Evolutionary conservation across 2,329 filamentous ascomycete species (phyloP).

Genomic region (Fonsecaea pugnacius): DNA sequence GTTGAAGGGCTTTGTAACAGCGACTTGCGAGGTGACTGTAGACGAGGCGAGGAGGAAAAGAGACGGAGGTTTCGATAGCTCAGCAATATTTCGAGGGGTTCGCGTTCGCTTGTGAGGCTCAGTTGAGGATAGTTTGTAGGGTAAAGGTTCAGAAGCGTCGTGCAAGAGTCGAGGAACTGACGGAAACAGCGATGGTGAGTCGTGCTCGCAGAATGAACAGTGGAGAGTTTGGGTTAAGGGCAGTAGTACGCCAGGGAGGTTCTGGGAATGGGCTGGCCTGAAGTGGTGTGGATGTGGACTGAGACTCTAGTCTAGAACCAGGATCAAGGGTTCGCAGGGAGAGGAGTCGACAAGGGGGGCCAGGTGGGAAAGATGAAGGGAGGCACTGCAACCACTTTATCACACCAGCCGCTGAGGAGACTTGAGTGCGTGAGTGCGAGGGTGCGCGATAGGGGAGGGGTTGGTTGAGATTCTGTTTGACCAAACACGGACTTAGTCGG

Average conservation of each 20-base stretch:
- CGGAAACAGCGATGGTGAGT: conserved; percentile 17
- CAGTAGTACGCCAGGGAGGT: conserved; percentile 11
- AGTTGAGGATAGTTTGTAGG: conserved; percentile 11
- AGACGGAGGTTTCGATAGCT: conserved; percentile 19
- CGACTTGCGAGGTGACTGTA: conserved; percentile 14
- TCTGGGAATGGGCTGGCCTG: conserved; percentile 12
- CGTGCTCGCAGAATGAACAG: conserved; percentile 10
- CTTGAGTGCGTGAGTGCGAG: background rate
- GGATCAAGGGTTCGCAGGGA: conserved; percentile 11
- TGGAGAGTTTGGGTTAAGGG: conserved; percentile 18
- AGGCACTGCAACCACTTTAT: conserved; percentile 20
- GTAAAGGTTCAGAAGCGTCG: conserved; percentile 13
- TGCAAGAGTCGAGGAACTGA: conserved; percentile 12
- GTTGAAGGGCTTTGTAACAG: conserved; percentile 21
- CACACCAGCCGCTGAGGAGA: conserved; percentile 1
- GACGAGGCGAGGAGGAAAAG: conserved; percentile 18
- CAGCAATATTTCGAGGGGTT: conserved; percentile 17
- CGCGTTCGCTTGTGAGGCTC: conserved; percentile 21
- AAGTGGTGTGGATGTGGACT: conserved; percentile 12
- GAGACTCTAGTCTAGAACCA: conserved; percentile 25
- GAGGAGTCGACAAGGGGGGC: conserved; percentile 1
- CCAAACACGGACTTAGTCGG: background rate
- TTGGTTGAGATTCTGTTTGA: background rate
- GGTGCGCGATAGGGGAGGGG: background rate
- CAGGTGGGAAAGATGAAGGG: conserved; percentile 3